phyloP scores from a whole-genome alignment of 176 grass and related monocot genomes.

The Rhynchospora pubera region DNA sequence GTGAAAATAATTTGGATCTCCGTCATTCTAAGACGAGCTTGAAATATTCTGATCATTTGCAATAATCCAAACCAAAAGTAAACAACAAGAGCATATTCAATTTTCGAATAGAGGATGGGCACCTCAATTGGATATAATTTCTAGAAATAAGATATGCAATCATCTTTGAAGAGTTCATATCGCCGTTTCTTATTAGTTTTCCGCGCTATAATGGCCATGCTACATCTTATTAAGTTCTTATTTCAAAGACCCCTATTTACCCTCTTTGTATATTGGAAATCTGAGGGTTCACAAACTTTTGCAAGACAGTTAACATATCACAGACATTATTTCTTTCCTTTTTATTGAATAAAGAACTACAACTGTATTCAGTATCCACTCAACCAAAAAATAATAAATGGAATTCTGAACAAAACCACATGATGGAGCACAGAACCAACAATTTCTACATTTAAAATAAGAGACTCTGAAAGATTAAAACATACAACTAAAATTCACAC shows the following conservation, averaged over 20 bases:
- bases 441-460: not conserved
- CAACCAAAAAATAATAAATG: not conserved
- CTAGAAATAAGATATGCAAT: no score
- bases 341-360: not conserved
- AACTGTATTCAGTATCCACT: not conserved
- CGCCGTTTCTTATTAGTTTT: no score
- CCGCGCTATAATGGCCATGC: no score
- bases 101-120: no score
- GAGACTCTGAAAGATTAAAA: not conserved
- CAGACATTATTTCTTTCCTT: not conserved
- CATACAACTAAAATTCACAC: not conserved
- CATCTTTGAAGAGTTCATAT: no score
- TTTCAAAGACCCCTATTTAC: not conserved
- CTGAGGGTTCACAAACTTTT: not conserved
- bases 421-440: not conserved
- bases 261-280: not conserved
- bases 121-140: no score
- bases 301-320: not conserved
- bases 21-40: no score
- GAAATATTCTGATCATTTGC: no score
- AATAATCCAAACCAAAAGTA: no score
- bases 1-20: no score
- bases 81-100: no score
- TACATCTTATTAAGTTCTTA: not conserved
- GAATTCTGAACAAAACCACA: not conserved